Conservation (phyloP, 768 basidiomycete genomes). For the Boletus fagicola region DNA sequence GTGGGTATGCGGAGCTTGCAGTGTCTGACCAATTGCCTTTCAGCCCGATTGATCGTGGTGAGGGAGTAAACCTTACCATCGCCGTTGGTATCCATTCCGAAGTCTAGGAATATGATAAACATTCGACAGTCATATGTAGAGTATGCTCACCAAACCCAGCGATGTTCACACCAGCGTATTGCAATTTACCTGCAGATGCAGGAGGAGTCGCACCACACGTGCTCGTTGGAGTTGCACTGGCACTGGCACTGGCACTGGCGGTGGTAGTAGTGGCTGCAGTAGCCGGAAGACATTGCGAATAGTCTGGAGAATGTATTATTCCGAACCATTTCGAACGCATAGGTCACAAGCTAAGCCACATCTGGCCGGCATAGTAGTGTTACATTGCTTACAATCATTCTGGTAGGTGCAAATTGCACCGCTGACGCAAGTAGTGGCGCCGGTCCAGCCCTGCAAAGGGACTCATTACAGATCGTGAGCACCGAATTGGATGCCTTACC, state of each 20-base stretch:
- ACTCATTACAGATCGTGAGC: not conserved
- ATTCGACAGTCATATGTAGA: not conserved
- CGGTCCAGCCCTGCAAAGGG: conserved; percentile 5
- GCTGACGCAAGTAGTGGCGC: conserved; percentile 5
- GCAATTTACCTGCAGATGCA: conserved; percentile 9
- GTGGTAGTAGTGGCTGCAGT: not conserved
- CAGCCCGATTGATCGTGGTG: not conserved
- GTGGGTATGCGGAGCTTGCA: conserved; percentile 10
- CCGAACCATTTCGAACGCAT: not conserved
- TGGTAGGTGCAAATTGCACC: conserved; percentile 9
- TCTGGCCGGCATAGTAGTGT: not conserved
- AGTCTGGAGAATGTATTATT: conserved; percentile 1
- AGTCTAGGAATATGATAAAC: conserved; percentile 1
- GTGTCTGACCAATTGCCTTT: not conserved
- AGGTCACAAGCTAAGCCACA: not conserved
- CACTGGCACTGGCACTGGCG: not conserved
- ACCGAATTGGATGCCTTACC: not conserved
- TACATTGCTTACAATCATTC: conserved; percentile 4
- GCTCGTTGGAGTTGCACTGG: not conserved
- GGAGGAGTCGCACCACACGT: conserved; percentile 1
- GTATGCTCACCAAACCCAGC: conserved; percentile 11
- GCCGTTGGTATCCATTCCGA: conserved; percentile 12
- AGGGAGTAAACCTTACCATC: not conserved
- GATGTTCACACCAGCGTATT: conserved; percentile 13
- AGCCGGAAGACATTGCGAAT: conserved; percentile 10